A percentile compares a stretch with the other conserved stretches of the same genome.
These are phyloP conservation scores for Globisporangium spiculum DNA, from an alignment of 352 stramenopile species.

Conservation along the genomic window DNA sequence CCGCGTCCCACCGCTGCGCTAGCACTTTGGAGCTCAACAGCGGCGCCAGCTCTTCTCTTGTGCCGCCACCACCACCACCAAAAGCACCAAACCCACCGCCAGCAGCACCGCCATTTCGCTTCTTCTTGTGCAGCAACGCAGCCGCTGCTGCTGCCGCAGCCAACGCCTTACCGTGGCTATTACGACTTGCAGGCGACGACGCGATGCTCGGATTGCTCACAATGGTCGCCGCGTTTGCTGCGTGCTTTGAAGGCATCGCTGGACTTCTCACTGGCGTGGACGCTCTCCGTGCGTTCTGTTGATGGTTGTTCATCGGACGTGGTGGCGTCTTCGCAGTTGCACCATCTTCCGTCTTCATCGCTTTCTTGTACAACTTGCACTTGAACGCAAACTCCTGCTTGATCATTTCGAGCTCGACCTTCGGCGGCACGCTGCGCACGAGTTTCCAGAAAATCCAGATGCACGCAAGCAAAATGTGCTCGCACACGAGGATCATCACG, in stretches of 20 bases:
- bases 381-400: conserved; percentile 77
- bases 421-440: conserved; percentile 52
- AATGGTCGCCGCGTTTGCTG: background rate
- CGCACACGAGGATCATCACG: conserved; percentile 76
- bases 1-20: conserved; percentile 46
- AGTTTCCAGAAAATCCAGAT: conserved; percentile 76
- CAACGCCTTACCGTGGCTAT: conserved; percentile 6
- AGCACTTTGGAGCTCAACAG: conserved; percentile 54
- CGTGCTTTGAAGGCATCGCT: background rate
- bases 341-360: conserved; percentile 11
- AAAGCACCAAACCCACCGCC: background rate
- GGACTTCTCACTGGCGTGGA: background rate
- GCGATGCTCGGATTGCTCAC: conserved; percentile 16
- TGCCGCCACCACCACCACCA: conserved; percentile 12
- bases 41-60: conserved; percentile 56
- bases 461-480: conserved; percentile 54
- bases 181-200: background rate
- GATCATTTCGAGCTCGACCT: conserved; percentile 61
- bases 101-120: background rate
- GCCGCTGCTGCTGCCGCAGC: conserved; percentile 12
- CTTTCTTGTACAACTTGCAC: conserved; percentile 59
- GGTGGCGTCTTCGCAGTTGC: background rate
- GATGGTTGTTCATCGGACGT: background rate
- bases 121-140: conserved; percentile 11
- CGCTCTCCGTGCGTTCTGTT: background rate